Evolutionary conservation across 2,329 filamentous ascomycete genomes (phyloP).

Genomic region (Akanthomyces muscarius): DNA sequence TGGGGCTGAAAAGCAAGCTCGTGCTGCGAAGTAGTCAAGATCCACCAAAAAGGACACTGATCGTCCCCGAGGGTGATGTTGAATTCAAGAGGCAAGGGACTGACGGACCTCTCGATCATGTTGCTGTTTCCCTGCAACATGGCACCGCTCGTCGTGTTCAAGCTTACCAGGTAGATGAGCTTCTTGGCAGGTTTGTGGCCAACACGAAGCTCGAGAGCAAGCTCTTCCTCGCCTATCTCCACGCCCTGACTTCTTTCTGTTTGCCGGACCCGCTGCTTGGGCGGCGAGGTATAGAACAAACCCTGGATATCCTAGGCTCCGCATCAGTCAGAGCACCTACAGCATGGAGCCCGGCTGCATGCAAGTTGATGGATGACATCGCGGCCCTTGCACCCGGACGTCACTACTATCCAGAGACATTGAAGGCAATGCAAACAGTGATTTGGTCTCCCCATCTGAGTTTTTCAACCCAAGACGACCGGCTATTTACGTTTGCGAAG

Average conservation of each 20-base stretch:
- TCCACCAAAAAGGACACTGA: background rate
- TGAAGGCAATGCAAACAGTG: conserved; percentile 43
- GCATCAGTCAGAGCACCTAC: conserved; percentile 34
- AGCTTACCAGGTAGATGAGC: conserved; percentile 43
- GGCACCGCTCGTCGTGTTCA: conserved; percentile 26
- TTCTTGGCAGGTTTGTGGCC: conserved; percentile 45
- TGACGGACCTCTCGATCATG: background rate
- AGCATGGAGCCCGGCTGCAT: background rate
- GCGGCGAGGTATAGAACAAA: conserved; percentile 49
- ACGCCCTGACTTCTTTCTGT: conserved; percentile 48
- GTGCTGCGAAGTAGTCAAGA: conserved; percentile 33
- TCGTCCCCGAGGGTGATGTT: background rate
- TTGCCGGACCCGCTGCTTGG: conserved; percentile 44
- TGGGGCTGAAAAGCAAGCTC: conserved; percentile 47
- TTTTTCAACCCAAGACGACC: conserved; percentile 42
- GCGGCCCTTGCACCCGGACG: background rate
- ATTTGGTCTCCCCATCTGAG: conserved; percentile 38
- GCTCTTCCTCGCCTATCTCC: conserved; percentile 45
- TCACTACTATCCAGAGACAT: background rate
- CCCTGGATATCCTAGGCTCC: conserved; percentile 42
- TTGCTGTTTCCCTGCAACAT: background rate
- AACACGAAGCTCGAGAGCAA: conserved; percentile 47
- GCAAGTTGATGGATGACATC: background rate
- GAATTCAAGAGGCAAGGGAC: background rate
- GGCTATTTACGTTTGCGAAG: conserved; percentile 28